Conservation (phyloP, 2,329 filamentous ascomycete genomes). For the Clarireedia homoeocarpa region DNA sequence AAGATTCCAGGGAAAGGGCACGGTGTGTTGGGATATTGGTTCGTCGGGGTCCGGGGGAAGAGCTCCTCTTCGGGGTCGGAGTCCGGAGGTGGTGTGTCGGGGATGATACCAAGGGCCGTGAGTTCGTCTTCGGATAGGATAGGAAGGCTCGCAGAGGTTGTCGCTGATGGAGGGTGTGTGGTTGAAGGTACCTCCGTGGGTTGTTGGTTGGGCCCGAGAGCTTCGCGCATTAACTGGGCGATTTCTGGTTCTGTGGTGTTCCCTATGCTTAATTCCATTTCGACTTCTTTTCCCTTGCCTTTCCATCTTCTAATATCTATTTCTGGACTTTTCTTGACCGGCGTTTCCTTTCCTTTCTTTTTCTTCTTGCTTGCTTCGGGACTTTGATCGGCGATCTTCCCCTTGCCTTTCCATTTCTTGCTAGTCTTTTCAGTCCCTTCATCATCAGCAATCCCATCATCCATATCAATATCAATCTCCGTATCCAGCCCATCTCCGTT, state of each 20-base stretch:
- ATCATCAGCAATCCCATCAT: neutral
- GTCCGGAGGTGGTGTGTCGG: neutral
- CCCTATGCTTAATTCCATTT: neutral
- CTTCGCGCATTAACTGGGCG: neutral
- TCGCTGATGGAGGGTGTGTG: no score
- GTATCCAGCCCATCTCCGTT: neutral
- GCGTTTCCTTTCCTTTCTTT: neutral
- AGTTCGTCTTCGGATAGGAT: neutral
- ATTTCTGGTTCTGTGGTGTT: neutral
- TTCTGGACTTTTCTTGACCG: neutral
- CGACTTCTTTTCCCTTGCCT: neutral
- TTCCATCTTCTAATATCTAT: neutral
- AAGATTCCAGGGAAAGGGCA: neutral
- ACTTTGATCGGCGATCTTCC: neutral
- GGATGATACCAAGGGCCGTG: neutral
- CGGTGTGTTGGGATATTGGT: neutral
- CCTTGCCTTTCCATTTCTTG: neutral
- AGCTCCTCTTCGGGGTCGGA: neutral
- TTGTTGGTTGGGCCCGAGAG: neutral
- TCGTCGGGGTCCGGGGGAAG: neutral
- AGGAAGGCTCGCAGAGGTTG: no score
- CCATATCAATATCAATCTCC: neutral
- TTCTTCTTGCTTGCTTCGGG: neutral
- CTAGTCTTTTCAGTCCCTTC: neutral
- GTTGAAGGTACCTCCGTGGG: no score